Base-by-base conservation (phyloP, 352 stramenopile species). In the Pythium sp. region DNA sequence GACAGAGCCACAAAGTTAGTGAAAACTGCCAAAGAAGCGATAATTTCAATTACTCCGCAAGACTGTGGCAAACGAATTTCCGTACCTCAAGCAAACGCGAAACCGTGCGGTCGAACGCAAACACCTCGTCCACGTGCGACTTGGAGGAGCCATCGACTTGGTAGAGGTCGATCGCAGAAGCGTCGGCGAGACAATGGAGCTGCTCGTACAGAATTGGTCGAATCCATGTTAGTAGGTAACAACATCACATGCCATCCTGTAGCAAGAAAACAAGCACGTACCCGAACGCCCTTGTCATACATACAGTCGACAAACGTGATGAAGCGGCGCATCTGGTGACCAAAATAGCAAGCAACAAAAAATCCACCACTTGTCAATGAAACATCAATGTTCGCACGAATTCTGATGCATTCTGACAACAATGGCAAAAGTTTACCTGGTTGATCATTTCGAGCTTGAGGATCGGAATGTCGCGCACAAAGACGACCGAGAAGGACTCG, bases 251-350 rank as follows among this genome's bases (percentile, higher is more conserved):
- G 24, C 5, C 51, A 1, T 24, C 53, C 58, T 28, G 18, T 5
- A 49, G 5, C 11, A 65, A 60, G 58, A 54, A 30, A n/a, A 62
- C 15, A 15, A 58, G 41, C 62, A 81, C 85, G 32, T 73, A 94
- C 83, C 68, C 76, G 73, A 3, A 93, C 84, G 63, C 80, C 78
- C 47, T 82, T 87, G 73, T 99, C 97, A 75, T 99, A 99, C 79
- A 99, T 89, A 78, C 98, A 98, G 80, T 99, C 97, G 67, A 99
- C 86, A 58, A 99, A 93, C 14, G 97, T 99, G 73, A 99, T 99
- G 74, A 99, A 99, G 62, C 97, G 90, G 60, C 97, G 88, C 69
- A 93, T 87, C 69, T 90, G 47, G 51, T 7, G 18, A n/a, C 22
- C 30, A 56, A 53, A 26, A 46, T 32, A 51, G 51, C 30, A 32